Evolutionary conservation across 306 rosid genomes (phyloP), one percentile per base, ranked within the genome.

Genomic region (Spatholobus suberectus): DNA sequence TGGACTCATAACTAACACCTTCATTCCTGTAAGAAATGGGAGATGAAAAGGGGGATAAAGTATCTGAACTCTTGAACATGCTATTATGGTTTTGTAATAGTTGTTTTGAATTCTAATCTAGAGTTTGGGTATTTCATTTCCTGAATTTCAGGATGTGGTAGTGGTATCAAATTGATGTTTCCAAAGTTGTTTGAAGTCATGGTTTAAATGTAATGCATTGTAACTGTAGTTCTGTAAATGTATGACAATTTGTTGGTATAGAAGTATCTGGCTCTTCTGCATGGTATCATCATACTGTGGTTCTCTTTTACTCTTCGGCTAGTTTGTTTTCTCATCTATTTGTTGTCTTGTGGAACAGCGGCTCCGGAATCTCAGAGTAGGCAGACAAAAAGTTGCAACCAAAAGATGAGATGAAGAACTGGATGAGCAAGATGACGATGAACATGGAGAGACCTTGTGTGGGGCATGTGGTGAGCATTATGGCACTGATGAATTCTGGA

Each of bases 381-480:
- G 73, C 86, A 85, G 72, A 12, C 89, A 27, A 90, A 84, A 81
- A 57, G 21, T 23, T 84, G 70, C 86, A 43, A 65, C 51, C 88
- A 26, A 90, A 89, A 78, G 94, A 90, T 0, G 97, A 93, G 94
- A 90, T 5, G 97, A 92, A 70, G 94, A 84, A 13, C 74, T 83
- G 89, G 96, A 89, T 0, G 96, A 91, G 79, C 89, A 87, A 78
- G 98, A 91, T 0, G 98, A 92, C 5, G 98, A 94, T 41, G 98
- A 94, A 75, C 96, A 91, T 15, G 98, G 94, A 17, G 97, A 94
- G 72, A 93, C 97, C 67, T 86, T 91, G 68, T 94, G 98, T 0
- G 98, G 98, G 65, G 97, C 96, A 62, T 94, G 98, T 37, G 97
- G 97, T 10, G 94, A 93, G 87, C 84, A 89, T 49, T 94, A 92